These are phyloP conservation scores for Petunia hybrid DNA, from an alignment of 305 asterid genomes.

Conservation along the genomic window DNA sequence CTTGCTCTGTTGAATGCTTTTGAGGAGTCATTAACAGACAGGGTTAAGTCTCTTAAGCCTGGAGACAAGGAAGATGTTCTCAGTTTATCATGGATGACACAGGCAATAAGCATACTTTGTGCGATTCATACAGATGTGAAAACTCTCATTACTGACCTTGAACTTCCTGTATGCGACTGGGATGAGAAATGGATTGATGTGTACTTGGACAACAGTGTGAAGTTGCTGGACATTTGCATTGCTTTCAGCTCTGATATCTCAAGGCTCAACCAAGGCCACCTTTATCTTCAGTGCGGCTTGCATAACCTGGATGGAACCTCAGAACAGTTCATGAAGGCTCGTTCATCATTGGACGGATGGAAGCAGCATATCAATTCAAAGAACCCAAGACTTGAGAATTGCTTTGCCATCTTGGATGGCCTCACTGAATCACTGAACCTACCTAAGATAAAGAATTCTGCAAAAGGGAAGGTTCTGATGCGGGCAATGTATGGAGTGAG, in stretches of 20 bases:
- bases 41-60: conserved; percentile 59
- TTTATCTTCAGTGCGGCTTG: conserved; percentile 54
- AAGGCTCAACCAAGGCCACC: conserved; percentile 61
- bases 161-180: conserved; percentile 73
- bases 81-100: conserved; percentile 67
- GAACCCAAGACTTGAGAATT: conserved; percentile 56
- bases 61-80: conserved; percentile 47
- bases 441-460: conserved; percentile 64
- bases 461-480: conserved; percentile 70
- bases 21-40: conserved; percentile 58
- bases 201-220: conserved; percentile 64
- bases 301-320: conserved; percentile 49
- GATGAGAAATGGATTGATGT: conserved; percentile 78
- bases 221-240: conserved; percentile 67
- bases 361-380: conserved; percentile 48
- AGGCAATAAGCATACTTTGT: conserved; percentile 57
- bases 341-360: conserved; percentile 67
- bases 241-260: conserved; percentile 68
- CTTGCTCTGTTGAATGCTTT: conserved; percentile 56
- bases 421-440: conserved; percentile 58
- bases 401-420: conserved; percentile 56
- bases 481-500: conserved; percentile 71
- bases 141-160: conserved; percentile 62
- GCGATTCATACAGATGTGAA: conserved; percentile 64
- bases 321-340: conserved; percentile 44